Percentiles rank a stretch among this genome's conserved stretches.
Evolutionary conservation across 768 basidiomycete species (phyloP).

Genomic region (Tulasnella sp.): DNA sequence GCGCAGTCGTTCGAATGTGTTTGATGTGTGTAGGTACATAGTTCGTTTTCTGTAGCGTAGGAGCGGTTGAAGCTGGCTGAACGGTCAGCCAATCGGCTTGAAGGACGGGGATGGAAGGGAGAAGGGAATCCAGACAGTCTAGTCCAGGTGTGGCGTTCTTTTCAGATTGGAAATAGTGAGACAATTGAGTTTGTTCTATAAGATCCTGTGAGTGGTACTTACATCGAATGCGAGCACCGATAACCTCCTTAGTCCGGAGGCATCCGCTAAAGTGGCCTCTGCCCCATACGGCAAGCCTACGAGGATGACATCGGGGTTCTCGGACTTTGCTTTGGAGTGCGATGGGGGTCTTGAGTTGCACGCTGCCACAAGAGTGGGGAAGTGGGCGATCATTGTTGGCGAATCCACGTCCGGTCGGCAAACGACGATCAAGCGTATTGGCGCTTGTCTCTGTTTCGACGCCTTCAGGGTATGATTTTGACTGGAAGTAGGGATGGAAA

Average conservation of each 20-base stretch:
- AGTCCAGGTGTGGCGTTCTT: conserved; percentile 36
- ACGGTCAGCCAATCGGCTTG: conserved; percentile 51
- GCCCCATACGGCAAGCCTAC: conserved; percentile 56
- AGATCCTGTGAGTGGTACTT: conserved; percentile 21
- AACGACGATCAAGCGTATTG: conserved; percentile 38
- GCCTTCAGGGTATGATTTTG: not conserved
- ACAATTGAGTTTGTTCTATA: not conserved
- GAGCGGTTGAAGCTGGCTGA: conserved; percentile 13
- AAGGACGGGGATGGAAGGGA: conserved; percentile 35
- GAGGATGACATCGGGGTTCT: conserved; percentile 34
- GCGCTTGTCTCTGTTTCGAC: conserved; percentile 16
- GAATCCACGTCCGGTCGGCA: conserved; percentile 70
- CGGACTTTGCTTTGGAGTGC: conserved; percentile 18
- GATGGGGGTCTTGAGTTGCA: conserved; percentile 41
- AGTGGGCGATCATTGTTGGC: conserved; percentile 53
- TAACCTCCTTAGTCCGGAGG: conserved; percentile 52
- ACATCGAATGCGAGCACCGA: conserved; percentile 60
- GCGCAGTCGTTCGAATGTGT: conserved; percentile 63
- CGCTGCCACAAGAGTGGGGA: conserved; percentile 65
- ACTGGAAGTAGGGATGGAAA: no score
- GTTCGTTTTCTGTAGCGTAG: not conserved
- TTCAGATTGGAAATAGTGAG: not conserved
- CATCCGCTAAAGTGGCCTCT: conserved; percentile 45
- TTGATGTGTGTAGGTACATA: conserved; percentile 68
- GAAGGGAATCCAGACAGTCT: conserved; percentile 19